Evolutionary conservation across 2,329 filamentous ascomycete species (phyloP).

Genomic region (Microcyclosporella mali): DNA sequence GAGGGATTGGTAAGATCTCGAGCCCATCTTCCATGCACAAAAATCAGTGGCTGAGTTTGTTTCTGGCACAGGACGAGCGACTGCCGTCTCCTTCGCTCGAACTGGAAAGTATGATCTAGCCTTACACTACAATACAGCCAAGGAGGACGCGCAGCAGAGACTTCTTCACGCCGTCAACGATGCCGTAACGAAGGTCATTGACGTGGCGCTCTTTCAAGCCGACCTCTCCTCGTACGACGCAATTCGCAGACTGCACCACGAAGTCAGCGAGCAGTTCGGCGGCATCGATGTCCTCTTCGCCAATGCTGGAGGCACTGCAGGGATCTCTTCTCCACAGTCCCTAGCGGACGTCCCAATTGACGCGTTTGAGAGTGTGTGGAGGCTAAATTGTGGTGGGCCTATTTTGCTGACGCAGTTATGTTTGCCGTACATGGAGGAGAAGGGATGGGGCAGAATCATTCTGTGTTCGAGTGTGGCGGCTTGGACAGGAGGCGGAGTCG

Average conservation of each 20-base stretch:
- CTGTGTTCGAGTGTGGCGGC: conserved; percentile 37
- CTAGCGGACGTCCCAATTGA: conserved; percentile 33
- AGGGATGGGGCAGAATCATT: conserved; percentile 34
- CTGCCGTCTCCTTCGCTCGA: conserved; percentile 35
- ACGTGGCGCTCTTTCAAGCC: conserved; percentile 30
- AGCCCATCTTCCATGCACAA: too few relatives aligned
- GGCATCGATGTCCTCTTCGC: conserved; percentile 38
- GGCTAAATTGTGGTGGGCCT: conserved; percentile 33
- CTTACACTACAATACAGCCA: conserved; percentile 38
- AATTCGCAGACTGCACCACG: conserved; percentile 31
- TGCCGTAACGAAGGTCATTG: conserved; percentile 34
- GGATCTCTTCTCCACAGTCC: conserved; percentile 21
- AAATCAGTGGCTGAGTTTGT: neutral
- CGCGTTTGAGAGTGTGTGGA: conserved; percentile 35
- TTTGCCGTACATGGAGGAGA: conserved; percentile 33
- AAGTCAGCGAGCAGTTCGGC: conserved; percentile 31
- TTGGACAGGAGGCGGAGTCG: conserved; percentile 37
- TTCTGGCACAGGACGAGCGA: conserved; percentile 39
- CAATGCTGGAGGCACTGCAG: conserved; percentile 33
- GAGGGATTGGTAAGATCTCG: conserved; percentile 32
- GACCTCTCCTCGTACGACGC: conserved; percentile 19
- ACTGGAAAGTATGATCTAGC: conserved; percentile 38
- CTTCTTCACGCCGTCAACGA: conserved; percentile 27
- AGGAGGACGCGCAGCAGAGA: conserved; percentile 28
- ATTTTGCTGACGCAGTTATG: conserved; percentile 37